phyloP scores from a whole-genome alignment of 176 grass and related monocot genomes.

The Carex myosuroides region DNA sequence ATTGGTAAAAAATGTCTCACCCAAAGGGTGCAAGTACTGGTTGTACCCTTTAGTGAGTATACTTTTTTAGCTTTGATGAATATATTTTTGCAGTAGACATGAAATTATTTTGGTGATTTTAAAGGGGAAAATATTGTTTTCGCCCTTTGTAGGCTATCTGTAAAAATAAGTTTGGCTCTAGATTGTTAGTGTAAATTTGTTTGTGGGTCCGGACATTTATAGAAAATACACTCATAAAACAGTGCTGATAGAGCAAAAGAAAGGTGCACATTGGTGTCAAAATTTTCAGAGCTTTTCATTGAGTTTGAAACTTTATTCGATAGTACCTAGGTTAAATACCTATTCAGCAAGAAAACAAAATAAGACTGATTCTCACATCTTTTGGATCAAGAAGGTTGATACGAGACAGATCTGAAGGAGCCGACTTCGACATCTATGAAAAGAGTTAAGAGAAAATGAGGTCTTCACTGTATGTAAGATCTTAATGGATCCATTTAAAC shows the following conservation, averaged over 20 bases:
- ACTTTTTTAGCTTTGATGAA: too few relatives aligned
- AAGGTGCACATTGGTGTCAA: neutral
- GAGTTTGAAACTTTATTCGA: neutral
- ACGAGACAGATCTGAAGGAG: slow-evolving; percentile 90
- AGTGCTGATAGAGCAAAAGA: neutral
- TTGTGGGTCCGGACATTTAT: too few relatives aligned
- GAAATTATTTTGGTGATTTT: too few relatives aligned
- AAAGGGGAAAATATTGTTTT: too few relatives aligned
- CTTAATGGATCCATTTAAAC: neutral
- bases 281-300: neutral
- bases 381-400: slow-evolving; percentile 97
- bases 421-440: slow-evolving; percentile 94
- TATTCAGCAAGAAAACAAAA: neutral
- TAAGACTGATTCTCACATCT: slow-evolving; percentile 54
- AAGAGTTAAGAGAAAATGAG: slow-evolving; percentile 16
- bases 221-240: neutral
- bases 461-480: neutral
- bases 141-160: too few relatives aligned
- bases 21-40: too few relatives aligned
- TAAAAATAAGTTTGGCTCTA: too few relatives aligned
- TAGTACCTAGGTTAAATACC: neutral
- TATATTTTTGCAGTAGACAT: too few relatives aligned
- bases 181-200: too few relatives aligned
- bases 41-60: too few relatives aligned
- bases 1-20: too few relatives aligned